Conservation (phyloP, 2,329 filamentous ascomycete genomes). For the Xylariales sp. region DNA sequence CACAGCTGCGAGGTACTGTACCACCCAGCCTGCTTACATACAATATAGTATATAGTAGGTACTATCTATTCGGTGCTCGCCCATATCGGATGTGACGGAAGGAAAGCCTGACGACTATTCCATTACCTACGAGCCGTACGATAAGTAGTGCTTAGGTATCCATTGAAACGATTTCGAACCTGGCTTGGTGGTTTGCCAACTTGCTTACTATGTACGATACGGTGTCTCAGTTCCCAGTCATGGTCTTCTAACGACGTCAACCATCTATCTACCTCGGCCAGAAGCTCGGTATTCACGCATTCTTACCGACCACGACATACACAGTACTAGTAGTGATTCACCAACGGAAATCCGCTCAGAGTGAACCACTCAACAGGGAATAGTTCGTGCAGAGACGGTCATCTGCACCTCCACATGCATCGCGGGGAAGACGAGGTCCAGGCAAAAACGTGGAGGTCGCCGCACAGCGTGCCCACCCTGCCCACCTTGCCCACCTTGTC, state of each 20-base stretch:
- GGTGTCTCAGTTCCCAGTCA: background rate
- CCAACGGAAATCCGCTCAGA: conserved; percentile 7
- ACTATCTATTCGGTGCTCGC: conserved; percentile 19
- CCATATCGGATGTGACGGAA: conserved; percentile 31
- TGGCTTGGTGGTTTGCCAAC: background rate
- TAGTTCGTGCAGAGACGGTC: conserved; percentile 47
- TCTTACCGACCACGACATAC: background rate
- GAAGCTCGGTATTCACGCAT: conserved; percentile 22
- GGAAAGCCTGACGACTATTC: background rate
- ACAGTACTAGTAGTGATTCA: background rate
- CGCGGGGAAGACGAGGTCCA: conserved; percentile 44
- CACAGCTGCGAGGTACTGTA: conserved; percentile 33
- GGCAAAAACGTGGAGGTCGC: conserved; percentile 49
- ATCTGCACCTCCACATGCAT: conserved; percentile 48
- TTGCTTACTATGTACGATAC: background rate
- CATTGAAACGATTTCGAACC: background rate
- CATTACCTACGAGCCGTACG: background rate
- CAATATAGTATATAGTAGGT: background rate
- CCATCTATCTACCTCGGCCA: background rate
- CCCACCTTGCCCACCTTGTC: conserved; percentile 24
- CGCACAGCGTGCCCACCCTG: conserved; percentile 37
- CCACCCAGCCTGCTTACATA: conserved; percentile 16
- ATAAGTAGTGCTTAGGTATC: background rate
- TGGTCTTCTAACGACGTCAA: background rate
- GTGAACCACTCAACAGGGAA: conserved; percentile 41